phyloP scores from a whole-genome alignment of 495 filamentous ascomycete genomes.

The Baudoinia panamericana region DNA sequence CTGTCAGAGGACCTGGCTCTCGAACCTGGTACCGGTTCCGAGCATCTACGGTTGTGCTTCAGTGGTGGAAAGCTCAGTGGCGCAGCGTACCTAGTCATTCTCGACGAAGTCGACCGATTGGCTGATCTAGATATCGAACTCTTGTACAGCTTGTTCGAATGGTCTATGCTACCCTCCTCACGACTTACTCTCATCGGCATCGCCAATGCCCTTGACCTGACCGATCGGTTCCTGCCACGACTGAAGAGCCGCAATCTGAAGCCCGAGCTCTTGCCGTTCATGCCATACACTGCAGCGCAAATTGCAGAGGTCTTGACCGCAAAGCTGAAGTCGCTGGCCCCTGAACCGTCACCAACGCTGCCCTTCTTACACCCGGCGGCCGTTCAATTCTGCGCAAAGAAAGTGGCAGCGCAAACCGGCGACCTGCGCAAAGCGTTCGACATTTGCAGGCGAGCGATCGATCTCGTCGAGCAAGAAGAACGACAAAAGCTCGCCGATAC shows the following conservation, averaged over 20 bases:
- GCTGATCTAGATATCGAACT: conserved; percentile 73
- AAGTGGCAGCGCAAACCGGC: conserved; percentile 83
- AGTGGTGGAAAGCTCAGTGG: conserved; percentile 15
- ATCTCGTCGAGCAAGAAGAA: conserved; percentile 77
- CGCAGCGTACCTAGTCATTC: conserved; percentile 54
- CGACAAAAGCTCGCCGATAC: conserved; percentile 47
- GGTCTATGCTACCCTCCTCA: conserved; percentile 69
- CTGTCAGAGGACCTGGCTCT: conserved; percentile 53
- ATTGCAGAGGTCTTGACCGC: conserved; percentile 73
- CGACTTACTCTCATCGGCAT: conserved; percentile 78
- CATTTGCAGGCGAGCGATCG: conserved; percentile 77
- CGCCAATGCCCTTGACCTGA: conserved; percentile 90
- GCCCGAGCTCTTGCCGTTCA: conserved; percentile 77
- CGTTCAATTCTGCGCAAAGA: conserved; percentile 84
- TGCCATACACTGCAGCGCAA: conserved; percentile 83
- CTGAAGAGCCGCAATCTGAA: conserved; percentile 85
- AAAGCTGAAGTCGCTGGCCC: conserved; percentile 57
- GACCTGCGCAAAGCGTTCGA: conserved; percentile 94
- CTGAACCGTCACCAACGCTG: conserved; percentile 23
- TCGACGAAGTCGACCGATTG: conserved; percentile 94
- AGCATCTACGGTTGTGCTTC: conserved; percentile 9
- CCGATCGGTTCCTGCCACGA: conserved; percentile 85
- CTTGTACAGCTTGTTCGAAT: conserved; percentile 84
- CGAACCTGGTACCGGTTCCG: conserved; percentile 32
- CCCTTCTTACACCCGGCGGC: conserved; percentile 82